Base-by-base conservation (phyloP, 148 eudicot genomes). In the Suaeda aralocaspica region DNA sequence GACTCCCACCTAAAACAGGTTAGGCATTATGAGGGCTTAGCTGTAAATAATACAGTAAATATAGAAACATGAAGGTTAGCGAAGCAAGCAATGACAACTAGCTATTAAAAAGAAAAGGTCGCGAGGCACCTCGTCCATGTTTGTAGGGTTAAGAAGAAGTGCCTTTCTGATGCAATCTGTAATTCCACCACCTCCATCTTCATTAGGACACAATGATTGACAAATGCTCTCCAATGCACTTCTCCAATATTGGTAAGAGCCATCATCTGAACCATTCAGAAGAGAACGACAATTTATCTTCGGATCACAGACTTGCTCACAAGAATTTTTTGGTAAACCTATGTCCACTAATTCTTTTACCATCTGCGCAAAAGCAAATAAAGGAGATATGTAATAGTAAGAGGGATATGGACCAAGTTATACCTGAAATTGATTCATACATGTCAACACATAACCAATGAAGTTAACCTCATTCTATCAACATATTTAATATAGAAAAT, bases 141-240 rank as follows among this genome's bases (percentile, higher is more conserved):
- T 65, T 22, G 70, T 55, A 36, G 68, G 75, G 72, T 69, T 74
- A 56, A 42, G 67, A 64, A 74, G 76, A 69, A 83, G 78, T 29
- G 83, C 89, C 57, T 75, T 78, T 68, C 70, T 70, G 42, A 84
- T 73, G 75, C 84, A 74, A 69, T 74, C 77, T 14, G 46, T 60
- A 71, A 84, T 71, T 18, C 90, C 86, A 69, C 78, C 75, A 67
- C 70, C 71, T 71, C 82, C 86, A 55, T 78, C 79, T 74, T 84
- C 84, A 70, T 76, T 72, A 33, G 76, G 73, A 49, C 63, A 39
- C 52, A 84, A n/a, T 19, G 89, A 84, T 66, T 82, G 84, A 58
- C 75, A 78, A 41, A 82, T 68, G 71, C 79, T 85, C 69, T 82
- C 82, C 73, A 86, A 70, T 33, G 75, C 76, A 69, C 78, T 81